Evolutionary conservation across 495 filamentous ascomycete genomes (phyloP).

Genomic region (Friedmanniomyces simplex): DNA sequence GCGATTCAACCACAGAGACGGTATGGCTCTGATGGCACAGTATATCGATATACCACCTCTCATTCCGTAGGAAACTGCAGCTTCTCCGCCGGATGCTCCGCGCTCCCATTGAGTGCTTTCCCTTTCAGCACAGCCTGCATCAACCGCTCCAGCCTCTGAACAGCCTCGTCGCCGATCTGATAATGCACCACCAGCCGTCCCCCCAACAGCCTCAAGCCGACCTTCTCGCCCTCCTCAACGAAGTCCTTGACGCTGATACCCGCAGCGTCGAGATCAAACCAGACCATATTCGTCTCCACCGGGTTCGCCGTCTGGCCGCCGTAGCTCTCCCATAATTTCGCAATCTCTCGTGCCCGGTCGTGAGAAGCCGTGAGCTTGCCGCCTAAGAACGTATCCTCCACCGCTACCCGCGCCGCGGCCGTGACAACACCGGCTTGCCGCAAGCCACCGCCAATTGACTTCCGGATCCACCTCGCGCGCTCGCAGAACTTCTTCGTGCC

Average conservation of each 20-base stretch:
- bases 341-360: conserved; percentile 53
- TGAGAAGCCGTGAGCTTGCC: conserved; percentile 56
- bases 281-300: conserved; percentile 90
- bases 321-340: conserved; percentile 36
- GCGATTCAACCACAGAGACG: too few relatives aligned
- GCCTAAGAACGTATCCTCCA: conserved; percentile 61
- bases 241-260: conserved; percentile 38
- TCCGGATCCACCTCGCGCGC: conserved; percentile 68
- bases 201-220: conserved; percentile 44
- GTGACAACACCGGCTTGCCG: conserved; percentile 58
- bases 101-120: conserved; percentile 11
- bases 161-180: conserved; percentile 47
- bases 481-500: conserved; percentile 56
- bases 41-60: background rate
- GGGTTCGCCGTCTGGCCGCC: conserved; percentile 51
- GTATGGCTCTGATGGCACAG: too few relatives aligned
- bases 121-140: conserved; percentile 35
- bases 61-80: conserved; percentile 11
- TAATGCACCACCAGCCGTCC: conserved; percentile 55
- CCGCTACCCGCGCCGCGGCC: conserved; percentile 46
- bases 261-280: conserved; percentile 60
- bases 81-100: conserved; percentile 10
- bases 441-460: conserved; percentile 73
- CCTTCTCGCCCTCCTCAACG: conserved; percentile 39
- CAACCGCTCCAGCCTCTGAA: conserved; percentile 38